Evolutionary conservation across 1,139 yeast genomes (phyloP).

Genomic region (Pichia norvegensis): DNA sequence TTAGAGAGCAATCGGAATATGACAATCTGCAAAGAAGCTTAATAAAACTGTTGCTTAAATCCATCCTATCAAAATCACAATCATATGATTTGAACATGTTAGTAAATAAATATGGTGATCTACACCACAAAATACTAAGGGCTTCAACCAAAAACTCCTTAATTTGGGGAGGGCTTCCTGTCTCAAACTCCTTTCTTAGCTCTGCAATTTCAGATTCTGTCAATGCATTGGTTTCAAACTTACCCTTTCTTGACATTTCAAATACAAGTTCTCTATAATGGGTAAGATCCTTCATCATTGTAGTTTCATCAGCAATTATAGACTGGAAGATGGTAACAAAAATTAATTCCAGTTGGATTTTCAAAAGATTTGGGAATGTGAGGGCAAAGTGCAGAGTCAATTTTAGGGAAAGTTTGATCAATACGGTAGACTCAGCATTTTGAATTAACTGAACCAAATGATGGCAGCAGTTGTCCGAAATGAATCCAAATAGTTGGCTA

Average conservation of each 20-base stretch:
- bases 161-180: constrained; percentile 36
- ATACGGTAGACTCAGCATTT: constrained; percentile 52
- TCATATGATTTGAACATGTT: constrained; percentile 76
- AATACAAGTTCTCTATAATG: constrained; percentile 23
- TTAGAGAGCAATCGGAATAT: constrained; percentile 67
- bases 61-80: constrained; percentile 83
- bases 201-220: constrained; percentile 23
- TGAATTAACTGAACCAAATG: constrained; percentile 76
- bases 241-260: constrained; percentile 29
- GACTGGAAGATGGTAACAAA: constrained; percentile 51
- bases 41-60: constrained; percentile 62
- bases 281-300: constrained; percentile 21
- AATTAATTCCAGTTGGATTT: constrained; percentile 62
- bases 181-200: constrained; percentile 24
- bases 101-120: constrained; percentile 74
- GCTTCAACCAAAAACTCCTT: constrained; percentile 84
- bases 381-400: constrained; percentile 62
- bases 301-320: constrained; percentile 35
- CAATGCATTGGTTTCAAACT: constrained; percentile 32
- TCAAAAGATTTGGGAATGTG: constrained; percentile 49
- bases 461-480: constrained; percentile 76
- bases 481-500: constrained; percentile 56
- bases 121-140: constrained; percentile 73
- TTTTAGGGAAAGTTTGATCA: constrained; percentile 70
- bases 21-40: constrained; percentile 70